A percentile compares a stretch with the other conserved stretches of the same genome.
Evolutionary conservation across 2,329 filamentous ascomycete species (phyloP).

Genomic region (Dactylella cylindrospora): DNA sequence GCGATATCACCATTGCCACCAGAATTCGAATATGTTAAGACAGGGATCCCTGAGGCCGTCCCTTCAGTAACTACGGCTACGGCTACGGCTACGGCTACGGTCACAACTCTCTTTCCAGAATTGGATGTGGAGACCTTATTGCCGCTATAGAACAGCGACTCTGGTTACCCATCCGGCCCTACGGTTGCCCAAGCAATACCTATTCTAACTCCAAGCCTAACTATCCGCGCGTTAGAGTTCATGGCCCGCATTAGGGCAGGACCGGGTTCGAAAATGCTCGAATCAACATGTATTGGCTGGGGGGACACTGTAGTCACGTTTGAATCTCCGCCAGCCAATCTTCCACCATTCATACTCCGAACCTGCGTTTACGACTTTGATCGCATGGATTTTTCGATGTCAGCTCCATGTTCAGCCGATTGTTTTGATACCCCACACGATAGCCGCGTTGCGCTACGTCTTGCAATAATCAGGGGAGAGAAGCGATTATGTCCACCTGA

Average conservation of each 20-base stretch:
- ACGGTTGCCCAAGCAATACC: not conserved
- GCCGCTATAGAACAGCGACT: conserved; percentile 7
- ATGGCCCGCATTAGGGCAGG: not conserved
- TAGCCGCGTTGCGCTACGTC: not conserved
- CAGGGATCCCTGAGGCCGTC: not conserved
- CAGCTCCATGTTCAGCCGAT: too few species aligned
- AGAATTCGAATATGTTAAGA: not conserved
- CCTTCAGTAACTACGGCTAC: not conserved
- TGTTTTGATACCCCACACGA: not conserved
- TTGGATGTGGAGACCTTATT: conserved; percentile 8
- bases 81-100: not conserved
- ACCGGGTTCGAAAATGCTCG: not conserved
- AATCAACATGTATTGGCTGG: not conserved
- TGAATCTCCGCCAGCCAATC: too few species aligned
- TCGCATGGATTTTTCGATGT: too few species aligned
- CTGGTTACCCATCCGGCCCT: not conserved
- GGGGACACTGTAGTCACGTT: conserved; percentile 15
- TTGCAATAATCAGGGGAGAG: not conserved
- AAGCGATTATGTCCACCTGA: not conserved
- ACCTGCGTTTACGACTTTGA: too few species aligned
- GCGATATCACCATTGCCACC: conserved; percentile 5
- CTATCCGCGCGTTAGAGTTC: not conserved
- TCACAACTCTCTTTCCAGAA: not conserved
- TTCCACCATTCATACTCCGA: too few species aligned
- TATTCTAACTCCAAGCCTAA: not conserved